Evolutionary conservation across 352 stramenopile genomes (phyloP), one percentile per base, ranked within the genome.

Genomic region (Globisporangium ultimum): DNA sequence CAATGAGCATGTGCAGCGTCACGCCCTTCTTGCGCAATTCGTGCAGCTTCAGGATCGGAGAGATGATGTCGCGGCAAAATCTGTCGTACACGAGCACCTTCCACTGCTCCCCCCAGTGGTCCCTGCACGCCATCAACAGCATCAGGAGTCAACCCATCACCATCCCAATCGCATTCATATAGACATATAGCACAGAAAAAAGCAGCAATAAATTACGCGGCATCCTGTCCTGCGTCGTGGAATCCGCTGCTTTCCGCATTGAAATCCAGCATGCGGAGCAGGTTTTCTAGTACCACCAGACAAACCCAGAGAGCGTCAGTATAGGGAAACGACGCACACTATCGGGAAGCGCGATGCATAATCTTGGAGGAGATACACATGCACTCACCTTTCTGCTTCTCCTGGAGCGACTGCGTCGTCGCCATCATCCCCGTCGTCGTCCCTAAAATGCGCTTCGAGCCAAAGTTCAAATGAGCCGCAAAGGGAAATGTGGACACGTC

Each of bases 81-180:
- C 78, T 75, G 78, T 99, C 97, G 74, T 99, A 99, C 61, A 99
- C 96, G 36, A 99, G 75, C 46, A 99, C 95, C 68, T 99, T 99
- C 86, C 86, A 95, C 56, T 95, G 85, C 34, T 95, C 80, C 14
- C 83, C 82, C 85, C 85, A 95, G 61, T 80, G 66, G 42, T 91
- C 82, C 2, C 80, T 91, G 43, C 22, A 53, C 14, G 28, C 28
- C n/a, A 7, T 20, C 21, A 28, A 12, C 22, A 8, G 10, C 3
- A 46, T 3, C 7, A 3, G 22, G 15, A 47, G 36, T 34, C 8
- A 42, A 34, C 3, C 40, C 17, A 10, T 18, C 38, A 43, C 11
- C 38, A 43, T 43, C 38, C 14, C 38, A 42, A 15, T 48, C 46
- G 53, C 20, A 43, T 4, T 32, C 20, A 5, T 24, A 47, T 17